Conservation (phyloP, 805 yeast genomes). For the Nakazawaea pomicola region DNA sequence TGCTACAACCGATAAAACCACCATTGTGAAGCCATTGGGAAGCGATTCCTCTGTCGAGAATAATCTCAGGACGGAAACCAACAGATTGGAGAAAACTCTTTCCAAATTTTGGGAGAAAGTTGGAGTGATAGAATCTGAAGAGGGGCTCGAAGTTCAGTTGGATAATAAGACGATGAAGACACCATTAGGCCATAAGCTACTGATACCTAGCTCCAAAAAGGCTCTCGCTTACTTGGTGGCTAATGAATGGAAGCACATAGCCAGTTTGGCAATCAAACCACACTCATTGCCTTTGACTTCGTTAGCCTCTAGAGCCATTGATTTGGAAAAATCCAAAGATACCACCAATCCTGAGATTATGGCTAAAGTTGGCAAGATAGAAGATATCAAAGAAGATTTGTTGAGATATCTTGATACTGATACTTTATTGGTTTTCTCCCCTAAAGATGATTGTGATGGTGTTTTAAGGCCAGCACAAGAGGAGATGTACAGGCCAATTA, state of each 20-base stretch:
- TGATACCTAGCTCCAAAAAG: slow-evolving; percentile 54
- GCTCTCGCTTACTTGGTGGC: slow-evolving; percentile 69
- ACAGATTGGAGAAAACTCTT: slow-evolving; percentile 62
- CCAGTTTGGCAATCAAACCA: slow-evolving; percentile 64
- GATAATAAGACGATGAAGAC: slow-evolving; percentile 79
- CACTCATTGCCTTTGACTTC: slow-evolving; percentile 86
- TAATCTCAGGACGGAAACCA: slow-evolving; percentile 56
- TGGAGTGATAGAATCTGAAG: slow-evolving; percentile 27
- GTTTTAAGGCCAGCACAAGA: slow-evolving; percentile 75
- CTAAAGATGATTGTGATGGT: slow-evolving; percentile 78
- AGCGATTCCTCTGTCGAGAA: slow-evolving; percentile 37
- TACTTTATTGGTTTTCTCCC: slow-evolving; percentile 83
- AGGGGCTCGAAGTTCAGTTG: slow-evolving; percentile 50
- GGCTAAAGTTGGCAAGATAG: slow-evolving; percentile 59
- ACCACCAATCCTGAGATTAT: slow-evolving; percentile 40
- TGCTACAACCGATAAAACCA: slow-evolving; percentile 1
- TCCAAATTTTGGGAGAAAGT: slow-evolving; percentile 82
- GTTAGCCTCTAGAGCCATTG: slow-evolving; percentile 80
- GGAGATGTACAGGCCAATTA: slow-evolving; percentile 68
- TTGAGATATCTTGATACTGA: slow-evolving; percentile 91
- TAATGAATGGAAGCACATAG: slow-evolving; percentile 83
- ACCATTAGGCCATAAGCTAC: slow-evolving; percentile 69
- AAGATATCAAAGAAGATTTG: slow-evolving; percentile 52
- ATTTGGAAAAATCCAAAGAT: slow-evolving; percentile 42
- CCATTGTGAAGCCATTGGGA: neutral